Base-by-base conservation (phyloP, 306 rosid genomes). In the Dryas octopetala region DNA sequence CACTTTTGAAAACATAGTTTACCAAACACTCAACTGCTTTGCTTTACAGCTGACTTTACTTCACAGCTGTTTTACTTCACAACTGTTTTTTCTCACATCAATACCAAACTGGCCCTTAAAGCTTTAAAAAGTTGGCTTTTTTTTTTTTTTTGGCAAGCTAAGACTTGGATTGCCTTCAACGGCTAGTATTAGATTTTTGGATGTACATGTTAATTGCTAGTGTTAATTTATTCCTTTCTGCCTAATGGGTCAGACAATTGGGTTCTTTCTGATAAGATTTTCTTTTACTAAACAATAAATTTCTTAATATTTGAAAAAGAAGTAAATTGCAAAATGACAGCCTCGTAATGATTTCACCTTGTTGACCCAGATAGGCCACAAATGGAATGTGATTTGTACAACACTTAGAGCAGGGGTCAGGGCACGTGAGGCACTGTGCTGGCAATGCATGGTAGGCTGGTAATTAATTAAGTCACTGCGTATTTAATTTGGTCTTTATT, bases 151-250 rank as follows among this genome's bases (percentile, higher is more conserved):
- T 23, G 23, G 23, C 23, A 23, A 45, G 48, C 7, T 45, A 7
- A 45, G 16, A 73, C 48, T 71, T 62, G 55, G 41, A 68, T 70
- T 66, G 16, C 43, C 49, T 55, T 58, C 64, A 71, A 71, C 15
- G 54, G 55, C 65, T 44, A 57, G 65, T 57, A 44, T 26, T 44
- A 13, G 14, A 44, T 6, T 58, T 53, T 69, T 70, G 74, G 51
- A 70, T 70, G 0, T 47, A 38, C 13, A 40, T 41, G 74, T 45
- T 28, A 51, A 55, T 32, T 50, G 48, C 6, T 54, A 69, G 19
- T 26, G 45, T 53, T 68, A 45, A 6, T 32, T 55, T 6, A 66
- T 11, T 13, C 1, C 6, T 69, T 15, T 52, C 46, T 51, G 67
- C n/a, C 4, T 62, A 62, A 62, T 41, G 3, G 28, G 62, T 54